A percentile compares a stretch with the other conserved stretches of the same genome.
These are phyloP conservation scores for Xylaria sp. DNA, from an alignment of 495 filamentous ascomycete genomes.

Conservation along the genomic window DNA sequence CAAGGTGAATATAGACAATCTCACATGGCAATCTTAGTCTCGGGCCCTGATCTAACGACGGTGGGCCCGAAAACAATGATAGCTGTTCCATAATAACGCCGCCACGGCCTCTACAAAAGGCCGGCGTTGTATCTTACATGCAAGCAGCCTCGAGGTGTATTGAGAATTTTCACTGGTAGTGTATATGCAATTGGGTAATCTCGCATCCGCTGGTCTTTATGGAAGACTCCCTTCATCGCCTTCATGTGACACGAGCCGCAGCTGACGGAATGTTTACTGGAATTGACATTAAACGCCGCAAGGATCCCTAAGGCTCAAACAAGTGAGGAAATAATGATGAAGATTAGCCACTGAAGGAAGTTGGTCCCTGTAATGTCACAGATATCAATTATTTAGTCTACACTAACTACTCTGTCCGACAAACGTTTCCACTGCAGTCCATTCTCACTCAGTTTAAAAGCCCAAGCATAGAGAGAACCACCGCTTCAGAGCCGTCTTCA, in stretches of 20 bases:
- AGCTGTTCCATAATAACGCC: too few species aligned
- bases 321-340: neutral
- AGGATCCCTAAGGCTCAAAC: neutral
- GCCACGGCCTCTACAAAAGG: too few species aligned
- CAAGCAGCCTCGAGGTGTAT: too few species aligned
- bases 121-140: too few species aligned
- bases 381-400: neutral
- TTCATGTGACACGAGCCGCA: neutral
- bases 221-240: neutral
- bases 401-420: neutral
- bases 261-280: neutral
- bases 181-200: too few species aligned
- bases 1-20: too few species aligned
- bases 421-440: neutral
- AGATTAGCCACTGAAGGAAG: neutral
- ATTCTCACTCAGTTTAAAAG: conserved; percentile 31
- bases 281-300: neutral
- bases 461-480: conserved; percentile 51
- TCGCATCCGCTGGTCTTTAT: too few species aligned
- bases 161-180: too few species aligned
- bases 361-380: neutral
- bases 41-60: too few species aligned
- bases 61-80: too few species aligned
- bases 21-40: too few species aligned
- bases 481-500: conserved; percentile 43